Evolutionary conservation across 1,284 basidiomycete species (phyloP).

Genomic region (Paramarasmius palmivorus): DNA sequence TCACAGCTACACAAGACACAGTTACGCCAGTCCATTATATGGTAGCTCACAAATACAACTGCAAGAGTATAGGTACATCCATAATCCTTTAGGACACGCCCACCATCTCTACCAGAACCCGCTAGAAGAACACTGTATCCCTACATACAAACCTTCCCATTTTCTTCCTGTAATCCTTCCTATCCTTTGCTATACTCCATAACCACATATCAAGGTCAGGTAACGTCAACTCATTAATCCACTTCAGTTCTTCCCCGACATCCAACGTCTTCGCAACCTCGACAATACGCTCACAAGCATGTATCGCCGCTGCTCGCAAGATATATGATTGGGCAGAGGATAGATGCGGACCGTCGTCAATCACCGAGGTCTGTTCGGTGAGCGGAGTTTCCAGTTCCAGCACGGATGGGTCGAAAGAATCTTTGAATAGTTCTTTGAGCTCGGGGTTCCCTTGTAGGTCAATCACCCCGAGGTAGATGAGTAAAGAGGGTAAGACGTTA

Average conservation of each 20-base stretch:
- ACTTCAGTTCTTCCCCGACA: conserved; percentile 34
- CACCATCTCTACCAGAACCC: no score
- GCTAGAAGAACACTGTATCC: conserved; percentile 67
- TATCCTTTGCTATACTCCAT: conserved; percentile 76
- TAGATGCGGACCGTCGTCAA: conserved; percentile 65
- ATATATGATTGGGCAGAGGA: conserved; percentile 65
- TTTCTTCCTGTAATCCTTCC: conserved; percentile 59
- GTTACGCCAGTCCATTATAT: no score
- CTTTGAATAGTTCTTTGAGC: no score
- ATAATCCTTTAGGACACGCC: no score
- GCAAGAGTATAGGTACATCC: no score
- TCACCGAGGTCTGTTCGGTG: no score
- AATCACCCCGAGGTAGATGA: conserved; percentile 76
- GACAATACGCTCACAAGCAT: conserved; percentile 72
- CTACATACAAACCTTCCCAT: conserved; percentile 64
- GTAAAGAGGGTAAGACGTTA: conserved; percentile 84
- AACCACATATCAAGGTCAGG: conserved; percentile 74
- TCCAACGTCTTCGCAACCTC: conserved; percentile 50
- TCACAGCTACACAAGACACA: no score
- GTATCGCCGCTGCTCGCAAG: conserved; percentile 79
- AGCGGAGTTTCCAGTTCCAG: no score
- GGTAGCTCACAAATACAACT: no score
- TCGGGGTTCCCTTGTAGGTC: no score
- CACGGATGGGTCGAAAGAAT: no score
- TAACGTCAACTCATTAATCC: conserved; percentile 58